These are phyloP conservation scores for Xylaria sp. DNA, from an alignment of 495 filamentous ascomycete genomes.

Conservation along the genomic window DNA sequence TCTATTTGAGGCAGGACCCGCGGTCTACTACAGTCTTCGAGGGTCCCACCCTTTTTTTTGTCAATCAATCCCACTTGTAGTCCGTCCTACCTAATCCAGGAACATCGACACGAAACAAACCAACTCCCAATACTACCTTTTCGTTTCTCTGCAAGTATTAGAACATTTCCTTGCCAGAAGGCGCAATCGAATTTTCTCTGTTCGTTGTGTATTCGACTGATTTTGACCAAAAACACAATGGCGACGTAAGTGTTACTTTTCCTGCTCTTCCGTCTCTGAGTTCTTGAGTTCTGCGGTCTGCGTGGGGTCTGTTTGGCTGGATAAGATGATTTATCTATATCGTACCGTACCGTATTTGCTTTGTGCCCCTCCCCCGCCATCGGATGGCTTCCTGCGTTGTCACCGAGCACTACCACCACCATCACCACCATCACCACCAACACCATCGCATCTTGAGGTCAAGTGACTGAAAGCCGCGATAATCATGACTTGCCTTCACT, in stretches of 20 bases:
- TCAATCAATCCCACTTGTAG: too few species aligned
- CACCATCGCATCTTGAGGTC: constrained; percentile 2
- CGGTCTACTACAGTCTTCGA: not conserved
- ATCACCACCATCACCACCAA: too few species aligned
- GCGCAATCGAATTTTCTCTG: not conserved
- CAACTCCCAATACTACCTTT: not conserved
- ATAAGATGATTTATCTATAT: constrained; percentile 3
- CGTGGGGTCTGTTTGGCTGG: not conserved
- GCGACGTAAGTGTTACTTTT: constrained; percentile 28
- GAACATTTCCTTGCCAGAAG: constrained; percentile 5
- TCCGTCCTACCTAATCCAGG: too few species aligned
- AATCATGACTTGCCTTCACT: not conserved
- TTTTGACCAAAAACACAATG: not conserved
- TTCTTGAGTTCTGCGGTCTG: too few species aligned
- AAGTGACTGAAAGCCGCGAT: not conserved
- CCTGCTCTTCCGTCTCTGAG: not conserved
- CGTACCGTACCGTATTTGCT: too few species aligned
- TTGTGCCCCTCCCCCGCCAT: constrained; percentile 29
- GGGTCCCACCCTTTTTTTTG: constrained; percentile 9
- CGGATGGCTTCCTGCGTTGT: not conserved
- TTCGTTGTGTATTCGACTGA: not conserved
- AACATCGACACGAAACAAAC: too few species aligned
- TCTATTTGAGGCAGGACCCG: constrained; percentile 17
- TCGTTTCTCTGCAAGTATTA: not conserved
- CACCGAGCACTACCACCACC: constrained; percentile 2